Conservation (phyloP, 805 yeast genomes). For the Kodamaea sagamina region DNA sequence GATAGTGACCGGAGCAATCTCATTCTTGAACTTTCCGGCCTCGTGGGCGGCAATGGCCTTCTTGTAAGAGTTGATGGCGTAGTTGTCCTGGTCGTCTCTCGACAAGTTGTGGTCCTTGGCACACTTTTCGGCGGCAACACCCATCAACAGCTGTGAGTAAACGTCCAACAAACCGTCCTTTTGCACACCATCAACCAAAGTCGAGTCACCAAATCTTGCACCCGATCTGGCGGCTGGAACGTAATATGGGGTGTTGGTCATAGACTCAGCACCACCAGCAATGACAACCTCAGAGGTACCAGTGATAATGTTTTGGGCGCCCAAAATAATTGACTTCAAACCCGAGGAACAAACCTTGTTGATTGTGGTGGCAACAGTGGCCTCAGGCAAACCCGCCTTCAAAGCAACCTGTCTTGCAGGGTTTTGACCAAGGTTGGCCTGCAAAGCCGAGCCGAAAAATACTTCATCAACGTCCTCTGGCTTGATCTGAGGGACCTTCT, state of each 20-base stretch:
- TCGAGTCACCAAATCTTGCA: constrained; percentile 82
- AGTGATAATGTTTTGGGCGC: constrained; percentile 84
- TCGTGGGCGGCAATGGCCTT: constrained; percentile 82
- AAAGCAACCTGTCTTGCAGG: constrained; percentile 98
- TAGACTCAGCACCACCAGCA: constrained; percentile 97
- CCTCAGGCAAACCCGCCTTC: constrained; percentile 80
- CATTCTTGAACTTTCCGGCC: constrained; percentile 77
- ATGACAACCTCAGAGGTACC: constrained; percentile 92
- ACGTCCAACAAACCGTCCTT: constrained; percentile 95
- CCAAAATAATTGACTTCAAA: constrained; percentile 85
- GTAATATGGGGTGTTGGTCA: constrained; percentile 95
- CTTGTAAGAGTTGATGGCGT: constrained; percentile 79
- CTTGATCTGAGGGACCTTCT: constrained; percentile 76
- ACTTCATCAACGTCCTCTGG: constrained; percentile 84
- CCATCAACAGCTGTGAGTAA: constrained; percentile 88
- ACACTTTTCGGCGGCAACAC: constrained; percentile 95
- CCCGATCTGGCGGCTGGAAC: constrained; percentile 84
- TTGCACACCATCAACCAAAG: constrained; percentile 83
- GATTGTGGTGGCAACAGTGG: constrained; percentile 83
- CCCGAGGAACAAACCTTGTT: constrained; percentile 99
- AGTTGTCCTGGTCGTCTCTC: constrained; percentile 88
- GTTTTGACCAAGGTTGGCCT: constrained; percentile 94
- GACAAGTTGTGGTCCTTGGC: constrained; percentile 76
- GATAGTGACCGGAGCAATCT: constrained; percentile 84
- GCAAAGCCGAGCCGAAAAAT: constrained; percentile 87